A percentile compares a stretch with the other conserved stretches of the same genome.
Conservation (phyloP, 331 rosid genomes). For the Telfairia occidentalis region DNA sequence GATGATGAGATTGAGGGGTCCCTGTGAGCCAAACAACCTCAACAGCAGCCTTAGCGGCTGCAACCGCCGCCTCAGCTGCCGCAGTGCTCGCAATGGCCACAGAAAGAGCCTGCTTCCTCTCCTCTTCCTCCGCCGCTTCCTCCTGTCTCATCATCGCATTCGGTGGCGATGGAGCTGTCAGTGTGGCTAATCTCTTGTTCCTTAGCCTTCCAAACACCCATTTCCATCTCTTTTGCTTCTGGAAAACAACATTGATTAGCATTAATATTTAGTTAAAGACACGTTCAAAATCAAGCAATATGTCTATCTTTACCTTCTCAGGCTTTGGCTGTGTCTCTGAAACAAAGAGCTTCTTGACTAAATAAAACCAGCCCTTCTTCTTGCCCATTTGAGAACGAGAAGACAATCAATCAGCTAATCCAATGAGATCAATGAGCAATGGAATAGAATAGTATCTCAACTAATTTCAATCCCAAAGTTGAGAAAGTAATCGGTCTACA, state of each 20-base stretch:
- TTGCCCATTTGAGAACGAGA: slow-evolving; percentile 47
- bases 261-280: neutral
- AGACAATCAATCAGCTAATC: slow-evolving; percentile 11
- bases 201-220: slow-evolving; percentile 54
- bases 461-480: neutral
- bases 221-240: slow-evolving; percentile 63
- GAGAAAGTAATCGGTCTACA: neutral
- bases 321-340: slow-evolving; percentile 41
- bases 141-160: slow-evolving; percentile 19
- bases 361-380: slow-evolving; percentile 62
- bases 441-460: neutral
- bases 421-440: neutral
- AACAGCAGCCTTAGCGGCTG: slow-evolving; percentile 46
- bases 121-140: slow-evolving; percentile 41
- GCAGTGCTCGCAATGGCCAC: slow-evolving; percentile 51
- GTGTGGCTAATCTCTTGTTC: slow-evolving; percentile 37
- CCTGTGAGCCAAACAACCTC: slow-evolving; percentile 37
- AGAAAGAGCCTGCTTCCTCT: slow-evolving; percentile 38
- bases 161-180: slow-evolving; percentile 32
- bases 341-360: slow-evolving; percentile 48
- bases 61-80: slow-evolving; percentile 49
- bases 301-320: slow-evolving; percentile 41
- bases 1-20: slow-evolving; percentile 23
- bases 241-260: neutral
- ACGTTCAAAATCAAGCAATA: neutral